These are phyloP conservation scores for Tephrocybe rancida DNA, from an alignment of 768 basidiomycete genomes.

Conservation along the genomic window DNA sequence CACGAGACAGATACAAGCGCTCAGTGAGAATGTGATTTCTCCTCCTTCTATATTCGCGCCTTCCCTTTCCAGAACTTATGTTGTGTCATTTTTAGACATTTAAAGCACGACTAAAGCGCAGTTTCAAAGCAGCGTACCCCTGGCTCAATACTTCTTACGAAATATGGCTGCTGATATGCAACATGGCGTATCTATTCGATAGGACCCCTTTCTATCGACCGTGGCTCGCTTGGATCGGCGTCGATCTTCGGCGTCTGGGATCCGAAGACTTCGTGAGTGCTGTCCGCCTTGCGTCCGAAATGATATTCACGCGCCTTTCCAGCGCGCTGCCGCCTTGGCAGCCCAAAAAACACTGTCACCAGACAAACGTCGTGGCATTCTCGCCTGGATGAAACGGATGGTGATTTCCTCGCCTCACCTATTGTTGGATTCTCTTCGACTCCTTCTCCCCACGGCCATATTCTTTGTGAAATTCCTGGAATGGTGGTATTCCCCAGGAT, in stretches of 20 bases:
- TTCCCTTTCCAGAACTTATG: conserved; percentile 2
- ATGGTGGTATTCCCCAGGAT: conserved; percentile 98
- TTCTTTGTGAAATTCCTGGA: conserved; percentile 97
- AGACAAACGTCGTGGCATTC: conserved; percentile 35
- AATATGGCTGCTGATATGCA: conserved; percentile 80
- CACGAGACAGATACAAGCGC: conserved; percentile 42
- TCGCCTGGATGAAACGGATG: conserved; percentile 46
- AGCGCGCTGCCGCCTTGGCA: conserved; percentile 44
- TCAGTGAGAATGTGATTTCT: conserved; percentile 53
- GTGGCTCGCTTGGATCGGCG: conserved; percentile 85
- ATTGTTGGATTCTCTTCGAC: conserved; percentile 74
- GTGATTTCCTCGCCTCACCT: conserved; percentile 59
- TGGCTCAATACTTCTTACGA: conserved; percentile 80
- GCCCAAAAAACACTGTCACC: conserved; percentile 30
- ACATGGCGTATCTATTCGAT: conserved; percentile 90
- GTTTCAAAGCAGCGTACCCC: conserved; percentile 80
- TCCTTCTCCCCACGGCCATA: conserved; percentile 84
- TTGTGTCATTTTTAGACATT: conserved; percentile 41
- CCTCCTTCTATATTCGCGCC: conserved; percentile 2
- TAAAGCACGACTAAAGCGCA: conserved; percentile 52
- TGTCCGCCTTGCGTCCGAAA: not conserved
- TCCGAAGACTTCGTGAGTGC: conserved; percentile 77
- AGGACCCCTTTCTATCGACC: conserved; percentile 85
- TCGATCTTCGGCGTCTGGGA: conserved; percentile 80
- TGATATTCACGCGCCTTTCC: conserved; percentile 10